Percentiles rank a stretch among this genome's conserved stretches.
Conservation (phyloP, 495 filamentous ascomycete genomes). For the Coniosporium apollinis region DNA sequence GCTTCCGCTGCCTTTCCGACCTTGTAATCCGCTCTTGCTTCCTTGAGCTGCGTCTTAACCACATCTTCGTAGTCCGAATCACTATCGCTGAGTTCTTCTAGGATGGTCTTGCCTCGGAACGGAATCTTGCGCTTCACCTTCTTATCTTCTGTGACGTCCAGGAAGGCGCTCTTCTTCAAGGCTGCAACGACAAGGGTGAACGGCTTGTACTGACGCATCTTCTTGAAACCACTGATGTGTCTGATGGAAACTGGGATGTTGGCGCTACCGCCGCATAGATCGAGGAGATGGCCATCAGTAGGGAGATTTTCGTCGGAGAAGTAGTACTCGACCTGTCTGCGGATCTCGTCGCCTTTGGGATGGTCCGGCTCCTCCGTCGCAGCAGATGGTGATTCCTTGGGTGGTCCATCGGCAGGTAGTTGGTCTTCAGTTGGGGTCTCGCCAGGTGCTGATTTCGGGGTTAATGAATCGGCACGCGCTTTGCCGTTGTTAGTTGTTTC, state of each 20-base stretch:
- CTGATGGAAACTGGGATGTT: conserved; percentile 20
- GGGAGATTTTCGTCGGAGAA: conserved; percentile 28
- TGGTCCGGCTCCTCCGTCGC: conserved; percentile 5
- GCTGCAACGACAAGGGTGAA: conserved; percentile 11
- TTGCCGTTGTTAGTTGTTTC: too few relatives aligned
- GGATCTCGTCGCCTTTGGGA: conserved; percentile 11
- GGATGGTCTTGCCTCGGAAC: too few relatives aligned
- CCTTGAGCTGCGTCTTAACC: too few relatives aligned
- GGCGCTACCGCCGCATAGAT: conserved; percentile 12
- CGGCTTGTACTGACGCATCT: conserved; percentile 21
- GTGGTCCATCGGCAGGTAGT: too few relatives aligned
- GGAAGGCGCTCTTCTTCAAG: conserved; percentile 16
- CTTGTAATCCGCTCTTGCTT: too few relatives aligned
- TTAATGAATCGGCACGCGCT: too few relatives aligned
- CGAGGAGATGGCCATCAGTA: conserved; percentile 18
- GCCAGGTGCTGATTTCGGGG: too few relatives aligned
- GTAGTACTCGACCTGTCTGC: conserved; percentile 25
- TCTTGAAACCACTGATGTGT: conserved; percentile 19
- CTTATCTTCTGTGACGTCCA: conserved; percentile 19
- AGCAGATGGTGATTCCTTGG: too few relatives aligned
- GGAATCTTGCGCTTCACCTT: conserved; percentile 15
- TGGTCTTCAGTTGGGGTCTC: too few relatives aligned
- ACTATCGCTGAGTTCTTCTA: too few relatives aligned
- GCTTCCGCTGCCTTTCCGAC: too few relatives aligned
- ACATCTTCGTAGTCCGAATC: too few relatives aligned